A percentile compares a stretch with the other conserved stretches of the same genome.
These are phyloP conservation scores for Lentinula sp. DNA, from an alignment of 768 basidiomycete species.

Conservation along the genomic window DNA sequence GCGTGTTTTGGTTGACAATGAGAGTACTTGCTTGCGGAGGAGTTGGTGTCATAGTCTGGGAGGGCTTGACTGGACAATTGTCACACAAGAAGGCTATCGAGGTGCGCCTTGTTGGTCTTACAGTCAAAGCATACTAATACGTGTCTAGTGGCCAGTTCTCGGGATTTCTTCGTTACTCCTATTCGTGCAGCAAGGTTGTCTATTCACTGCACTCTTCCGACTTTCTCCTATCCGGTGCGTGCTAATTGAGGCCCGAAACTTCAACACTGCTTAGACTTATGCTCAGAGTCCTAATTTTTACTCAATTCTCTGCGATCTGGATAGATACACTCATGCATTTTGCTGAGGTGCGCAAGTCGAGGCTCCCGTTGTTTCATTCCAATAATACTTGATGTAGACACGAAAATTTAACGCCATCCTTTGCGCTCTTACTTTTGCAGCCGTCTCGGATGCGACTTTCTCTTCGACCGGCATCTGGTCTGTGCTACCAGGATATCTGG, in stretches of 20 bases:
- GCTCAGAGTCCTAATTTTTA: conserved; percentile 59
- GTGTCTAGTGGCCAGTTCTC: conserved; percentile 60
- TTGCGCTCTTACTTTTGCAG: conserved; percentile 45
- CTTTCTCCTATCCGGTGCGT: conserved; percentile 62
- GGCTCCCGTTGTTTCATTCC: neutral
- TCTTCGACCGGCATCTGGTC: conserved; percentile 33
- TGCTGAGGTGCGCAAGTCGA: conserved; percentile 33
- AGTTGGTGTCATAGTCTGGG: conserved; percentile 59
- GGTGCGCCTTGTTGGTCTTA: conserved; percentile 28
- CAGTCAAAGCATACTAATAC: neutral
- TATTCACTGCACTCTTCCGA: conserved; percentile 65
- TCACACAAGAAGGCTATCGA: conserved; percentile 52
- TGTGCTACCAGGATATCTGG: conserved; percentile 60
- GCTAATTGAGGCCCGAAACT: neutral
- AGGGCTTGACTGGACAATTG: conserved; percentile 46
- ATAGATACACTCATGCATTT: conserved; percentile 44
- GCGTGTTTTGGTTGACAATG: conserved; percentile 74
- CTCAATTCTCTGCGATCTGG: conserved; percentile 68
- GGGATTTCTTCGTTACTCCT: conserved; percentile 61
- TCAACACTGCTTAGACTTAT: neutral
- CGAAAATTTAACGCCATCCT: conserved; percentile 20
- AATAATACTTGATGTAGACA: neutral
- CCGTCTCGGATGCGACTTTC: conserved; percentile 49
- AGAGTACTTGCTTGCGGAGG: conserved; percentile 68
- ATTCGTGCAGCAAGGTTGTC: conserved; percentile 61